Evolutionary conservation across 148 eudicot species (phyloP).

Genomic region (Vaccinium myrtillus): DNA sequence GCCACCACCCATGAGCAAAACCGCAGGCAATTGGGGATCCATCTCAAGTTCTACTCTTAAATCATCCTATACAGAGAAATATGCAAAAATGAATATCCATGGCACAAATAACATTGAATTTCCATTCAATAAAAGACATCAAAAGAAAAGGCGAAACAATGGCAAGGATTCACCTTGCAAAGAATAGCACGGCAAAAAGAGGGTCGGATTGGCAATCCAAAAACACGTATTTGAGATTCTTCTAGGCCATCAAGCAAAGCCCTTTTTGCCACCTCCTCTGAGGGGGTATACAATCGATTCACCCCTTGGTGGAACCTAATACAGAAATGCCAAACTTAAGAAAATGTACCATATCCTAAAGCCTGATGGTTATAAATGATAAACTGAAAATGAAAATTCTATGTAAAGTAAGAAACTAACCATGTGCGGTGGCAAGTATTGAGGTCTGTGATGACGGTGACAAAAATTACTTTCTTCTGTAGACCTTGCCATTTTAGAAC

Average conservation of each 20-base stretch:
- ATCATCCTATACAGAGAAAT: slow-evolving; percentile 45
- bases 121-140: not conserved
- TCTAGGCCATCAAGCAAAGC: slow-evolving; percentile 75
- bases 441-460: slow-evolving; percentile 91
- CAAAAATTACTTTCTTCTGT: slow-evolving; percentile 90
- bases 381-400: not conserved
- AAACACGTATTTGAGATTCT: slow-evolving; percentile 75
- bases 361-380: not conserved
- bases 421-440: slow-evolving; percentile 94
- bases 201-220: slow-evolving; percentile 94
- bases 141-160: not conserved
- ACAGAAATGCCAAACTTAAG: slow-evolving; percentile 10
- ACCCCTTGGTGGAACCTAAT: slow-evolving; percentile 90
- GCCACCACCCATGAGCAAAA: slow-evolving; percentile 97
- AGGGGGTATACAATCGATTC: slow-evolving; percentile 83
- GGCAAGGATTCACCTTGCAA: slow-evolving; percentile 51
- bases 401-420: slow-evolving; percentile 32
- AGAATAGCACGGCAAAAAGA: slow-evolving; percentile 77
- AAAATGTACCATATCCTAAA: not conserved
- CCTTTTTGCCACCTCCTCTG: slow-evolving; percentile 88
- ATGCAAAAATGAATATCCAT: not conserved
- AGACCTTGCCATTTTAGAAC: slow-evolving; percentile 99
- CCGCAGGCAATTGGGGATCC: slow-evolving; percentile 76
- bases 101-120: not conserved
- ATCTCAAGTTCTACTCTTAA: slow-evolving; percentile 75